Conservation (phyloP, 2,329 filamentous ascomycete species). For the Tolypocladium tropicale region DNA sequence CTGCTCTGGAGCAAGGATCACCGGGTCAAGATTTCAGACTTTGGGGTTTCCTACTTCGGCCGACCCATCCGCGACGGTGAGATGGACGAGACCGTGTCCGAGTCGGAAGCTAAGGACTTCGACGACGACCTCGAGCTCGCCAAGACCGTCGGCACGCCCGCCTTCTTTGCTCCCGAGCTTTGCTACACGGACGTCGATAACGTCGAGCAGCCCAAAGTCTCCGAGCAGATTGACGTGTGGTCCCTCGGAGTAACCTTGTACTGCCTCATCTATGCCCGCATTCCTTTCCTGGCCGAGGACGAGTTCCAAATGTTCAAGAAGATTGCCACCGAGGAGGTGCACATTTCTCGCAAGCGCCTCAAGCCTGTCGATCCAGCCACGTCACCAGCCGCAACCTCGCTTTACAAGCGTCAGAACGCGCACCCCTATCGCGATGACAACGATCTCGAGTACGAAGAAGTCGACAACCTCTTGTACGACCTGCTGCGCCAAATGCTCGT, state of each 20-base stretch:
- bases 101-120: constrained; percentile 76
- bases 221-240: constrained; percentile 94
- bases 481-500: constrained; percentile 68
- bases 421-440: constrained; percentile 66
- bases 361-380: constrained; percentile 58
- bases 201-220: constrained; percentile 66
- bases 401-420: constrained; percentile 47
- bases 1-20: constrained; percentile 77
- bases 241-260: constrained; percentile 93
- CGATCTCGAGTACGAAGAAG: constrained; percentile 73
- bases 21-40: constrained; percentile 95
- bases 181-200: constrained; percentile 74
- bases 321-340: constrained; percentile 87
- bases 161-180: constrained; percentile 93
- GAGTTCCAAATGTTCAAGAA: constrained; percentile 86
- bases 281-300: constrained; percentile 86
- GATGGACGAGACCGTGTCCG: constrained; percentile 60
- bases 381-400: constrained; percentile 41
- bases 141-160: constrained; percentile 94
- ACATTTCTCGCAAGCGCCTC: constrained; percentile 75
- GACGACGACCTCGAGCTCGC: constrained; percentile 94
- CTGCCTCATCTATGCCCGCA: constrained; percentile 85
- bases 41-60: constrained; percentile 95
- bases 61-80: constrained; percentile 77
- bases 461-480: constrained; percentile 72